phyloP scores from a whole-genome alignment of 306 rosid genomes.

The Corylus americana region DNA sequence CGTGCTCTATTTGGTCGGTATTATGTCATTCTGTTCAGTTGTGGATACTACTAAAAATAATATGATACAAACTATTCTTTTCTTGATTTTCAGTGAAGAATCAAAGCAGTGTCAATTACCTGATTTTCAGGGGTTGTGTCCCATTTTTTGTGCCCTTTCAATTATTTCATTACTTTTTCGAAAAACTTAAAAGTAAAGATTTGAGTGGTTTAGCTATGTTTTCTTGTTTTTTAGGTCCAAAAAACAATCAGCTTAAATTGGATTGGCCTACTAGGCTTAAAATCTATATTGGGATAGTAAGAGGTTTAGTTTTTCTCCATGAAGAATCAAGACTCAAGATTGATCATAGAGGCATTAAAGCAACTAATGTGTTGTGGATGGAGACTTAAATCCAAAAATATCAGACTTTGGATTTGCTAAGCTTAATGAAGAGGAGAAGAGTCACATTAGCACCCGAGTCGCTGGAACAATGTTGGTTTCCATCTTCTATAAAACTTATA shows the following conservation, averaged over 20 bases:
- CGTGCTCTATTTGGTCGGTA: constrained; percentile 66
- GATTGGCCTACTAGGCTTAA: constrained; percentile 65
- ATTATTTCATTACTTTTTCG: background rate
- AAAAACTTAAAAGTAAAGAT: too few species aligned
- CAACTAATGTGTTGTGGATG: constrained; percentile 71
- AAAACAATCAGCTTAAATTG: constrained; percentile 31
- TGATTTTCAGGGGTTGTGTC: background rate
- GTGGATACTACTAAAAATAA: background rate
- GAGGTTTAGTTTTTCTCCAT: constrained; percentile 52
- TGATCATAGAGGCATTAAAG: constrained; percentile 77
- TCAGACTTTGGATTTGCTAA: constrained; percentile 81
- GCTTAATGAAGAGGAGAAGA: constrained; percentile 65
- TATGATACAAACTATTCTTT: background rate
- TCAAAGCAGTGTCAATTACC: too few species aligned
- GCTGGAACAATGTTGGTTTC: constrained; percentile 63
- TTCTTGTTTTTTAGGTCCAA: constrained; percentile 36
- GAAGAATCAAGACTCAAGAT: constrained; percentile 69
- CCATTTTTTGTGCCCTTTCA: background rate
- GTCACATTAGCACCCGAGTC: constrained; percentile 26
- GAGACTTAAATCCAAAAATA: constrained; percentile 65
- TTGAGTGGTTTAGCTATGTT: too few species aligned
- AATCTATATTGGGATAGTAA: constrained; percentile 69
- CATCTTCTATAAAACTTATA: background rate
- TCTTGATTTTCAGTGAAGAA: background rate
- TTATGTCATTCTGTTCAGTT: background rate